Evolutionary conservation across 306 rosid genomes (phyloP).

Genomic region (Fragaria ananassa): DNA sequence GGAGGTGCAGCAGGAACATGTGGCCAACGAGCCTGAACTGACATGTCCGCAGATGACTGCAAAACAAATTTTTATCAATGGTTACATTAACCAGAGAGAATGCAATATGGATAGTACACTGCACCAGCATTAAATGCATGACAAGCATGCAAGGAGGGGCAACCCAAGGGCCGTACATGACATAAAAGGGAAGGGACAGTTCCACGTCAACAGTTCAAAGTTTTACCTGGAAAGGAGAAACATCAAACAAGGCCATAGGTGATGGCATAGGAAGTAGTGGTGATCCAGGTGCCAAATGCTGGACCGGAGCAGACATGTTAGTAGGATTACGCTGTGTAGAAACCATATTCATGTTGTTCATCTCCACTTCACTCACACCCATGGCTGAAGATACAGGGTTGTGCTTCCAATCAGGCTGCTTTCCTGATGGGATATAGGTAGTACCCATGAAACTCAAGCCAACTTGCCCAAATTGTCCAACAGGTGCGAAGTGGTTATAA

Average conservation of each 20-base stretch:
- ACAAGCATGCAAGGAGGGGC: background rate
- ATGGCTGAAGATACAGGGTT: slow-evolving; percentile 58
- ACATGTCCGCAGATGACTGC: slow-evolving; percentile 77
- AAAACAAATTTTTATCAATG: slow-evolving; percentile 19
- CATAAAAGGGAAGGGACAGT: background rate
- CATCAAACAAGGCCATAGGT: slow-evolving; percentile 88
- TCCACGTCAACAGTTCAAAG: slow-evolving; percentile 13
- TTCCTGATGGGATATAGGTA: slow-evolving; percentile 87
- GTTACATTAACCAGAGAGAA: slow-evolving; percentile 16
- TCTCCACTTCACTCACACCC: slow-evolving; percentile 62
- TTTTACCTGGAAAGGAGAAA: slow-evolving; percentile 91
- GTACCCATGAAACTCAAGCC: slow-evolving; percentile 99
- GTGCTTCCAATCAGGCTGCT: slow-evolving; percentile 99
- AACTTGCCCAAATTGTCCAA: slow-evolving; percentile 94
- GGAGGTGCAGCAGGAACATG: slow-evolving; percentile 58
- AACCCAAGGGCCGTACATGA: background rate
- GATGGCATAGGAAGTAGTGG: slow-evolving; percentile 88
- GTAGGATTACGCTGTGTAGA: slow-evolving; percentile 62
- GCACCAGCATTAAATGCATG: background rate
- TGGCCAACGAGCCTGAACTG: slow-evolving; percentile 84
- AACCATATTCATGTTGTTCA: slow-evolving; percentile 63
- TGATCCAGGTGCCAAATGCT: slow-evolving; percentile 97
- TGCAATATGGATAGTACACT: background rate
- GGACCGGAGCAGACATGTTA: slow-evolving; percentile 65
- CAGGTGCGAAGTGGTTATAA: slow-evolving; percentile 95